These are phyloP conservation scores for Backusella liffmaniae DNA, from an alignment of 192 early-diverging fungal species.

Conservation along the genomic window DNA sequence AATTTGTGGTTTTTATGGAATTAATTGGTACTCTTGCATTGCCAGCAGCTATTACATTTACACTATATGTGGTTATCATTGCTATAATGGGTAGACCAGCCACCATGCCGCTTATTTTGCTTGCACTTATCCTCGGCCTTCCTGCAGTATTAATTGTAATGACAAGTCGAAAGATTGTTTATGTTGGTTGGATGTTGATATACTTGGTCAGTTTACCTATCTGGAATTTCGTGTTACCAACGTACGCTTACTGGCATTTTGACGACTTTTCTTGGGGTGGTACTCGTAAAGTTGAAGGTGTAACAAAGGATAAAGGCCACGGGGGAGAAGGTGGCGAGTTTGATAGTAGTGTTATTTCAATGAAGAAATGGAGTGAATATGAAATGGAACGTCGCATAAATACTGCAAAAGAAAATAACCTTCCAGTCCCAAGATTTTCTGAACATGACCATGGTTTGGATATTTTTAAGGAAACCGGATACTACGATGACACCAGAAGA, in stretches of 20 bases:
- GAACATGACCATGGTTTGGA: slow-evolving; percentile 9
- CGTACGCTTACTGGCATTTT: slow-evolving; percentile 84
- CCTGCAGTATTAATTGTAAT: slow-evolving; percentile 79
- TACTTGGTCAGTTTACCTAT: slow-evolving; percentile 70
- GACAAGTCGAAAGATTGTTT: slow-evolving; percentile 76
- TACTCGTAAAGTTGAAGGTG: slow-evolving; percentile 68
- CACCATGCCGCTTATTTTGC: slow-evolving; percentile 64
- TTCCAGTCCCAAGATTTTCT: slow-evolving; percentile 22
- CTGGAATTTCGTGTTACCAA: slow-evolving; percentile 81
- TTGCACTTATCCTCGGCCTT: slow-evolving; percentile 71
- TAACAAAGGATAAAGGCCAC: slow-evolving; percentile 56
- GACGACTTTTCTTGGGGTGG: slow-evolving; percentile 88
- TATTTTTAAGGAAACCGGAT: slow-evolving; percentile 20
- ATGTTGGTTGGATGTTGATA: slow-evolving; percentile 83
- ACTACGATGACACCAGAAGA: neutral
- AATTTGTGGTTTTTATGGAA: slow-evolving; percentile 96
- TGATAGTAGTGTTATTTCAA: slow-evolving; percentile 68
- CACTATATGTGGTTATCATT: slow-evolving; percentile 76
- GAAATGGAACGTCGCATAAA: slow-evolving; percentile 51
- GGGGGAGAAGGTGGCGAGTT: slow-evolving; percentile 72
- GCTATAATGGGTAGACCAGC: slow-evolving; percentile 52
- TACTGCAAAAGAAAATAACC: slow-evolving; percentile 12
- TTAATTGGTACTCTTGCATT: slow-evolving; percentile 89
- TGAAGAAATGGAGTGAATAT: slow-evolving; percentile 81
- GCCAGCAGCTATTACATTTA: slow-evolving; percentile 89